Evolutionary conservation across 2,329 filamentous ascomycete species (phyloP), one percentile per base, ranked within the genome.

Genomic region (Cadophora malorum): DNA sequence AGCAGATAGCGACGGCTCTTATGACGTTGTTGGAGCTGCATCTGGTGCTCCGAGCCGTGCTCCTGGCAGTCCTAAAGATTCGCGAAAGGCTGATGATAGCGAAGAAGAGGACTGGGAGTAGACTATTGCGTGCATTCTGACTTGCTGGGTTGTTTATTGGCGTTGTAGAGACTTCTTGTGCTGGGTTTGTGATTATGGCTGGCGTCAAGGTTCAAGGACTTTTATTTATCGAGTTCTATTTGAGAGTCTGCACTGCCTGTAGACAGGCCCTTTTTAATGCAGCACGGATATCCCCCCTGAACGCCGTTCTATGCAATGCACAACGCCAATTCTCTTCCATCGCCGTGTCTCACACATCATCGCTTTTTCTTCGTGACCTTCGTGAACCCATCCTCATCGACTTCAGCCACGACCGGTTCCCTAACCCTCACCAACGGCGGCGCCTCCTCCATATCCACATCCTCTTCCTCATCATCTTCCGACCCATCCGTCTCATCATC

Each of bases 1-100:
- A 73, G 89, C 94, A 8, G 96, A 96, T 75, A 97, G 95, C 78
- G 96, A 99, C 75, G 93, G 93, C 21, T 97, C 94, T 81, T 99
- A 99, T 79, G 96, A 99, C 78, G 86, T 99, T 41, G 93, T 99
- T 56, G 91, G 91, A 8, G 90, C 90, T 6, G 84, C 88, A 56
- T 94, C 91, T 63, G 92, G 91, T 60, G 87, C 88, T 55, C 88
- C 90, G 47, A 97, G 92, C 78, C 91, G 92, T 72, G 90, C 93
- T 21, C 91, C 93, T 0, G 85, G 86, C 5, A 89, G 87, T 76
- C 88, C 88, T 31, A 88, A 87, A 77, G 86, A 86, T 41, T 75
- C 81, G 21, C 82, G 81, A 70, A 86, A 85, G 78, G 83, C 76
- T 8, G 85, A 86, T 63, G 88, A 91, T 70, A 90, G 88, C 72